Conservation (phyloP, 2,329 filamentous ascomycete species). For the Cladosporium sp. region DNA sequence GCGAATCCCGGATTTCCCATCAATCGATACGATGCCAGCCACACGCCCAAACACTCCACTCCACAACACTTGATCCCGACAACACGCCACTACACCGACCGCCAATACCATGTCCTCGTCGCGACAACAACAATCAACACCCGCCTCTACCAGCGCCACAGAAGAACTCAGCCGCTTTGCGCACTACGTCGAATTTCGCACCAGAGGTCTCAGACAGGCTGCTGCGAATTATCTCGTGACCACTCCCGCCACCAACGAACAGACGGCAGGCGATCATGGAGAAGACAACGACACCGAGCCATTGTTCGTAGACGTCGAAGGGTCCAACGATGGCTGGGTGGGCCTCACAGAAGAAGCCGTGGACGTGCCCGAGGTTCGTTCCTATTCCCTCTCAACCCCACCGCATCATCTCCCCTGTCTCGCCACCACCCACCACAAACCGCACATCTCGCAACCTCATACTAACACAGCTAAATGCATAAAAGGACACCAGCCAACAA, state of each 20-base stretch:
- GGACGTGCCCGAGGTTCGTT: background rate
- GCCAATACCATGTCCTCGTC: background rate
- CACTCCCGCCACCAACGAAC: background rate
- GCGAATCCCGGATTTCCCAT: background rate
- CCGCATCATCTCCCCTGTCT: background rate
- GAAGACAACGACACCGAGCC: background rate
- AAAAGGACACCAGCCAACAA: background rate
- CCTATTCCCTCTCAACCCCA: background rate
- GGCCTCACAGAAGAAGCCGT: background rate
- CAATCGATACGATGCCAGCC: background rate
- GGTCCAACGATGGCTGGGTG: background rate
- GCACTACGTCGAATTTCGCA: background rate
- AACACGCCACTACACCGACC: background rate
- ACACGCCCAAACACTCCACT: background rate
- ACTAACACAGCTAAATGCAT: background rate
- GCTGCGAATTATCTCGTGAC: background rate
- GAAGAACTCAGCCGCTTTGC: conserved; percentile 7
- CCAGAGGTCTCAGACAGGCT: background rate
- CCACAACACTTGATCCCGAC: no score
- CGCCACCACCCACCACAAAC: background rate
- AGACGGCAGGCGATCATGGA: background rate
- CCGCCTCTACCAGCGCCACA: background rate
- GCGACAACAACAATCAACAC: background rate
- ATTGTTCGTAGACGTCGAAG: background rate
- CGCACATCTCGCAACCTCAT: background rate